Percentiles rank a stretch among this genome's conserved stretches.
Conservation (phyloP, 495 filamentous ascomycete genomes). For the Achaetomiella virescens region DNA sequence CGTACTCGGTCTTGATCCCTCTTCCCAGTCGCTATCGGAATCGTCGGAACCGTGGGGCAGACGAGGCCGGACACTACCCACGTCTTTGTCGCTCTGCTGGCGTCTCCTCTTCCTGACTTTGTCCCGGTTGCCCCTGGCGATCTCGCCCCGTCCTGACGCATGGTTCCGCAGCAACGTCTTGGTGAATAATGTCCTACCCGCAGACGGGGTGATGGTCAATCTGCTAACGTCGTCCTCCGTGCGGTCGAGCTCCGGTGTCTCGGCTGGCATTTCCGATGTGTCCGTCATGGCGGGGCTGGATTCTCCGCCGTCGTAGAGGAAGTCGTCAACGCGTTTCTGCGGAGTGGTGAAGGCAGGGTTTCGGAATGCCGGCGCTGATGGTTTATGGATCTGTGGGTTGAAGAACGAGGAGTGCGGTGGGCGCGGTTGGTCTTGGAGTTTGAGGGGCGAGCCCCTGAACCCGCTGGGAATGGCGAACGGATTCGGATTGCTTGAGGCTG, state of each 20-base stretch:
- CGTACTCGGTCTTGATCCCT: conserved; percentile 1
- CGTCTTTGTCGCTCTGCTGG: conserved; percentile 34
- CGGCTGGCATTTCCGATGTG: conserved; percentile 55
- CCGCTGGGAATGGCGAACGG: conserved; percentile 27
- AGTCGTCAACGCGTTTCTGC: conserved; percentile 60
- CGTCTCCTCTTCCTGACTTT: conserved; percentile 45
- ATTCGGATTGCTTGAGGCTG: conserved; percentile 17
- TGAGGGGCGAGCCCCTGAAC: conserved; percentile 21
- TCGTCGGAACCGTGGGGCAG: conserved; percentile 49
- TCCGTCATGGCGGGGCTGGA: conserved; percentile 65
- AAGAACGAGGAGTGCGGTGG: conserved; percentile 35
- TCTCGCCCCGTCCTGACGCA: conserved; percentile 42
- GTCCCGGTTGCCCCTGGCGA: conserved; percentile 29
- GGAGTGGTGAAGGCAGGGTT: conserved; percentile 74
- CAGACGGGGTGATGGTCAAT: conserved; percentile 38
- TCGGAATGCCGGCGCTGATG: conserved; percentile 48
- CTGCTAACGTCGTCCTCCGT: conserved; percentile 27
- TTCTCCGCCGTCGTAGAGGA: conserved; percentile 67
- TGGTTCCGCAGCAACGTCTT: conserved; percentile 40
- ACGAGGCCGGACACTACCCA: conserved; percentile 38
- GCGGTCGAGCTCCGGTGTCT: conserved; percentile 38
- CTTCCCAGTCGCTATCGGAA: conserved; percentile 43
- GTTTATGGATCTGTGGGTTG: conserved; percentile 28
- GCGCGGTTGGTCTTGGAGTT: conserved; percentile 32
- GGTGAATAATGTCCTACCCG: conserved; percentile 32